These are phyloP conservation scores for Thelonectria rubi DNA, from an alignment of 2,329 filamentous ascomycete species.

Conservation along the genomic window DNA sequence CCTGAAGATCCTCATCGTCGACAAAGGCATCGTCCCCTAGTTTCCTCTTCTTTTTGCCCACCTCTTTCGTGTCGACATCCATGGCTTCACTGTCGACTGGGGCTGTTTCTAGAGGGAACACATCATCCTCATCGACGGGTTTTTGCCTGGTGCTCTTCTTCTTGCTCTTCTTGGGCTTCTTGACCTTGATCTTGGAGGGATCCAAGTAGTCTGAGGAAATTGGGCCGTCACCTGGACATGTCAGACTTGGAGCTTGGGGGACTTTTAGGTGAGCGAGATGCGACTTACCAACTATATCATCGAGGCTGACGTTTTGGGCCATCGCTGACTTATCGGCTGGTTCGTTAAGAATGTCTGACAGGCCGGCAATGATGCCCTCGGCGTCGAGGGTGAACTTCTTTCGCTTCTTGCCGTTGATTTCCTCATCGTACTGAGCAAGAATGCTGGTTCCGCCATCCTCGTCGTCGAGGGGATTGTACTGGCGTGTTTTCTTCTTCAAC, in stretches of 20 bases:
- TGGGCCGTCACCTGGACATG: constrained; percentile 43
- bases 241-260: constrained; percentile 23
- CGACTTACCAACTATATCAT: constrained; percentile 72
- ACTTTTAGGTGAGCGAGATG: background rate
- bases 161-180: constrained; percentile 89
- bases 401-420: constrained; percentile 88
- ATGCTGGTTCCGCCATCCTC: constrained; percentile 73
- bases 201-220: constrained; percentile 86
- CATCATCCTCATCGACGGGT: constrained; percentile 69
- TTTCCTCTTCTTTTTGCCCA: constrained; percentile 67
- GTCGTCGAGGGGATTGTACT: constrained; percentile 84
- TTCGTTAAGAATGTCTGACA: constrained; percentile 64
- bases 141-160: constrained; percentile 81
- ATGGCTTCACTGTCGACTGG: constrained; percentile 64
- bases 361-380: constrained; percentile 73
- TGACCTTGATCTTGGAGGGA: constrained; percentile 86
- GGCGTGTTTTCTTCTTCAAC: constrained; percentile 87
- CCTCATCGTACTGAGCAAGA: constrained; percentile 93
- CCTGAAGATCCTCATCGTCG: constrained; percentile 93
- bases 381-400: constrained; percentile 90
- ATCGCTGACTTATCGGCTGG: constrained; percentile 67
- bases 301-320: constrained; percentile 77
- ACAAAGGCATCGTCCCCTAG: constrained; percentile 75
- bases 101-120: constrained; percentile 56
- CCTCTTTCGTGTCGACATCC: constrained; percentile 75